These are phyloP conservation scores for Aristolochia contorta DNA, from an alignment of 164 flowering plant species.

Conservation along the genomic window DNA sequence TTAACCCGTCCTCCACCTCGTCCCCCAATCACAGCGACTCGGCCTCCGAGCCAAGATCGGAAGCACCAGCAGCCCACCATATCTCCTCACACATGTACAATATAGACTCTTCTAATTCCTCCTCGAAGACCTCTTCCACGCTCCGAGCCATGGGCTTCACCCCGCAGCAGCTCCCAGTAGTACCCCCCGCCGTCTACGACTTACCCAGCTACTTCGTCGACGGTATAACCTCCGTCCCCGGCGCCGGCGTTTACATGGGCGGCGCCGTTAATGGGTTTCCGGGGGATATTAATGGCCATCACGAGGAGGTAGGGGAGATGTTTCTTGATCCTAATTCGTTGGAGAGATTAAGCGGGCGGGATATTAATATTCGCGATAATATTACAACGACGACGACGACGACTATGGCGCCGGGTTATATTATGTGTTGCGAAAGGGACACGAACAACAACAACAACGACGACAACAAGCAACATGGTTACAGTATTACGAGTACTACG, in stretches of 20 bases:
- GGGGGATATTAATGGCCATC: slow-evolving; percentile 14
- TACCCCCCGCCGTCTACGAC: slow-evolving; percentile 13
- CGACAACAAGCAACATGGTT: slow-evolving; percentile 2
- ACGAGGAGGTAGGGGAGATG: slow-evolving; percentile 26
- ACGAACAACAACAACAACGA: slow-evolving; percentile 3
- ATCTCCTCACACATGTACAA: not conserved
- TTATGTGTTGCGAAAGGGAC: slow-evolving; percentile 1
- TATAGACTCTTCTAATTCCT: slow-evolving; percentile 25
- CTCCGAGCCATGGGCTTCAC: slow-evolving; percentile 24
- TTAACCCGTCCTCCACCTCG: slow-evolving; percentile 16
- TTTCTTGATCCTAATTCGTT: slow-evolving; percentile 46
- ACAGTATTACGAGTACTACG: not conserved
- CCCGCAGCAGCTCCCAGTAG: slow-evolving; percentile 19
- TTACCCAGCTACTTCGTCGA: slow-evolving; percentile 17
- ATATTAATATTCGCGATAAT: slow-evolving; percentile 5
- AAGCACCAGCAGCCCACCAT: no score
- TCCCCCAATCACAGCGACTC: slow-evolving; percentile 50
- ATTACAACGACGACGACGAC: slow-evolving; percentile 3
- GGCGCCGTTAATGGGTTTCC: slow-evolving; percentile 16
- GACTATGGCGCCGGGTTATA: no score
- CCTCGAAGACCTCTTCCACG: slow-evolving; percentile 14
- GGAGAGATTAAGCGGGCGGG: slow-evolving; percentile 34
- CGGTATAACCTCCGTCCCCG: slow-evolving; percentile 20
- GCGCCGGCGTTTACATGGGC: not conserved
- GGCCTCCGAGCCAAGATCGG: slow-evolving; percentile 37